These are phyloP conservation scores for Nakaseomyces glabratus DNA, from an alignment of 1,139 yeast species.

Conservation along the genomic window DNA sequence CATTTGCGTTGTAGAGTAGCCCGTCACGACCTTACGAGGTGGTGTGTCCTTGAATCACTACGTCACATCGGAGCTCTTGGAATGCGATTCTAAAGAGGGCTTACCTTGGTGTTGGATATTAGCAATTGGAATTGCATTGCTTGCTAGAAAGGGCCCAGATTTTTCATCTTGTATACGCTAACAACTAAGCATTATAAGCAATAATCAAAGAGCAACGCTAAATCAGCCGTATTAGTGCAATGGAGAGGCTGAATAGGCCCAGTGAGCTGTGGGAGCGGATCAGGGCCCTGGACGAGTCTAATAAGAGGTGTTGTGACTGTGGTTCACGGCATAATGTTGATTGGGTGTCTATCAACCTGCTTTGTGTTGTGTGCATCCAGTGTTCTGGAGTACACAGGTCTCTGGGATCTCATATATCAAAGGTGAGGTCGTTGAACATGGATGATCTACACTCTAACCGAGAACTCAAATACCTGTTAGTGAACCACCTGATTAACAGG, in stretches of 20 bases:
- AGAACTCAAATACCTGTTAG: slow-evolving; percentile 37
- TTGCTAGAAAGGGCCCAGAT: no score
- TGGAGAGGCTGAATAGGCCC: slow-evolving; percentile 6
- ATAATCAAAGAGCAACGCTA: no score
- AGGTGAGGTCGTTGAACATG: slow-evolving; percentile 68
- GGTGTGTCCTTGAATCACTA: no score
- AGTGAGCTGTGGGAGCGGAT: slow-evolving; percentile 29
- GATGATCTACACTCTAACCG: slow-evolving; percentile 58
- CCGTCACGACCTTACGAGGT: no score
- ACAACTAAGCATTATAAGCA: no score
- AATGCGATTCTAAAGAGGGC: no score
- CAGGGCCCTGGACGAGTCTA: slow-evolving; percentile 44
- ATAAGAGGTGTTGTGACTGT: slow-evolving; percentile 72
- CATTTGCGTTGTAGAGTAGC: no score
- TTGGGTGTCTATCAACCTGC: slow-evolving; percentile 76
- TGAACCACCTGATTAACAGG: slow-evolving; percentile 54
- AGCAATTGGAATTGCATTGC: no score
- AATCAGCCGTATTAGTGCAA: no score
- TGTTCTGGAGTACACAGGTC: slow-evolving; percentile 75
- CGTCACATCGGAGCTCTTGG: no score
- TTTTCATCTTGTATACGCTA: no score
- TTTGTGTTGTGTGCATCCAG: slow-evolving; percentile 68
- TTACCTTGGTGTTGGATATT: no score
- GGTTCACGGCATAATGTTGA: slow-evolving; percentile 57
- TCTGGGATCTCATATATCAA: slow-evolving; percentile 63